Evolutionary conservation across 495 filamentous ascomycete genomes (phyloP).

Genomic region (Jackrogersella multiformis): DNA sequence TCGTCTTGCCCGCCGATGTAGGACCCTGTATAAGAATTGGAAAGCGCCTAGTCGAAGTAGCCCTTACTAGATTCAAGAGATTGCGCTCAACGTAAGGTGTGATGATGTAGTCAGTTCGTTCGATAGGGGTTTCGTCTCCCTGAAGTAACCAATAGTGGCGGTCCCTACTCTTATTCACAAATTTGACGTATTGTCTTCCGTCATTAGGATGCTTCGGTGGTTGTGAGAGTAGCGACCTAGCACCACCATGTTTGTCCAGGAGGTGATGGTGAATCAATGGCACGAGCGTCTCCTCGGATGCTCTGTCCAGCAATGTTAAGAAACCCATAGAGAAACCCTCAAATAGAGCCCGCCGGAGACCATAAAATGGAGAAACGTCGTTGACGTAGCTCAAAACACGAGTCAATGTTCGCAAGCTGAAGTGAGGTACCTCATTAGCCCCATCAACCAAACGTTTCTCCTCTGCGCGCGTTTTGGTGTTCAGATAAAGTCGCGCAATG

Average conservation of each 20-base stretch:
- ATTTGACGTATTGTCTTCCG: slow-evolving; percentile 81
- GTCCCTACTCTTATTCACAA: slow-evolving; percentile 64
- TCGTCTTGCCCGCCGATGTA: slow-evolving; percentile 96
- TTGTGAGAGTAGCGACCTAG: slow-evolving; percentile 73
- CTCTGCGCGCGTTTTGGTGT: slow-evolving; percentile 82
- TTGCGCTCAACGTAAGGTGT: slow-evolving; percentile 95
- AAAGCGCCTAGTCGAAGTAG: slow-evolving; percentile 88
- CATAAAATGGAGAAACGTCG: slow-evolving; percentile 85
- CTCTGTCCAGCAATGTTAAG: slow-evolving; percentile 79
- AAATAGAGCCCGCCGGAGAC: slow-evolving; percentile 84
- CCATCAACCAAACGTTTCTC: slow-evolving; percentile 90
- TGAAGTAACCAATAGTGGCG: slow-evolving; percentile 92
- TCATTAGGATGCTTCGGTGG: slow-evolving; percentile 78
- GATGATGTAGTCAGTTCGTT: slow-evolving; percentile 91
- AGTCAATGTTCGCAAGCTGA: slow-evolving; percentile 94
- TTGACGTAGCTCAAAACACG: slow-evolving; percentile 85
- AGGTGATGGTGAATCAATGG: slow-evolving; percentile 85
- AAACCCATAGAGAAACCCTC: slow-evolving; percentile 99
- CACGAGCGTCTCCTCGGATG: slow-evolving; percentile 78
- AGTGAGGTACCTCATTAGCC: slow-evolving; percentile 91
- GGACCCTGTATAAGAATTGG: slow-evolving; percentile 97
- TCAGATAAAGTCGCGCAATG: slow-evolving; percentile 84
- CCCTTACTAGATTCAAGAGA: slow-evolving; percentile 89
- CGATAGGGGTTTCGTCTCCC: slow-evolving; percentile 70
- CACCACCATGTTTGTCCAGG: slow-evolving; percentile 71